phyloP scores from a whole-genome alignment of 148 eudicot species.

The Fagopyrum tataricum region DNA sequence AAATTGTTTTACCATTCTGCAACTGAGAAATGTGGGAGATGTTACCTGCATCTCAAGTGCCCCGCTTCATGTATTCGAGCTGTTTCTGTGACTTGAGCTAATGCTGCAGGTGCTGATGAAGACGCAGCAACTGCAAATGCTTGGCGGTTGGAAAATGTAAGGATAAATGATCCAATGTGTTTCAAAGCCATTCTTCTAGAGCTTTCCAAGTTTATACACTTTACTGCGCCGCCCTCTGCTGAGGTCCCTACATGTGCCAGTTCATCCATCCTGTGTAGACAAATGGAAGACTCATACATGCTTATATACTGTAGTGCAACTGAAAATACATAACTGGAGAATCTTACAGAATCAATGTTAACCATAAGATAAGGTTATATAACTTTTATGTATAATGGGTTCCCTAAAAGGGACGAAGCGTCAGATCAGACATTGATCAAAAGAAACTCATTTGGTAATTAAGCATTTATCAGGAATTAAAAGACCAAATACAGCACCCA shows the following conservation, averaged over 20 bases:
- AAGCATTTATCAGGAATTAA: background rate
- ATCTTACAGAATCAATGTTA: background rate
- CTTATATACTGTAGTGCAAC: background rate
- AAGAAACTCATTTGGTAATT: background rate
- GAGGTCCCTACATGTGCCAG: conserved; percentile 63
- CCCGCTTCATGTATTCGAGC: conserved; percentile 91
- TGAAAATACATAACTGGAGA: background rate
- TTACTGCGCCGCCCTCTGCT: conserved; percentile 51
- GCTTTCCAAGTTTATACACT: conserved; percentile 61
- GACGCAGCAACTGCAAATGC: conserved; percentile 67
- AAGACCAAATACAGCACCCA: background rate
- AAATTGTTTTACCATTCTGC: background rate
- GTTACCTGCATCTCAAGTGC: conserved; percentile 95
- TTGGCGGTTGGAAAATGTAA: conserved; percentile 57
- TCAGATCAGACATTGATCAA: background rate
- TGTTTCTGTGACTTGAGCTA: conserved; percentile 71
- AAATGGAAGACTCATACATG: background rate
- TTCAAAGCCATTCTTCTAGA: conserved; percentile 83
- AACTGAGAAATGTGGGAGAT: background rate
- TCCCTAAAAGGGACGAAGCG: background rate
- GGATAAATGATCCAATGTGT: conserved; percentile 69
- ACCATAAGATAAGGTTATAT: background rate
- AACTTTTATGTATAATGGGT: background rate
- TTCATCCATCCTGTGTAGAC: conserved; percentile 73
- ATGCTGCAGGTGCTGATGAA: conserved; percentile 70